These are phyloP conservation scores for Rhamnella rubrinervis DNA, from an alignment of 331 rosid genomes.

Conservation along the genomic window DNA sequence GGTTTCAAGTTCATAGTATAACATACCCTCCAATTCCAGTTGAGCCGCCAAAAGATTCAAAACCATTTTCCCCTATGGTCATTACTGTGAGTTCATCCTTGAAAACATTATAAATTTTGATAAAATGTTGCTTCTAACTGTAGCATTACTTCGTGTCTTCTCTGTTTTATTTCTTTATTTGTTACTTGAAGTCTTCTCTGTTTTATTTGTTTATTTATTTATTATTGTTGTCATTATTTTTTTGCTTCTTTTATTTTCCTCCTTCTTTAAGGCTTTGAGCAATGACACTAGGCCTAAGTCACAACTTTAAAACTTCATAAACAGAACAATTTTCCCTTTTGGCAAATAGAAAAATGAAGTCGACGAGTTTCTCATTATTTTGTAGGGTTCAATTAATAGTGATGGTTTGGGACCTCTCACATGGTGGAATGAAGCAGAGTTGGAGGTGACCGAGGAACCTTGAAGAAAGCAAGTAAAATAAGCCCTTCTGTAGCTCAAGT, in stretches of 20 bases:
- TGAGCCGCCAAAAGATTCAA: slow-evolving; percentile 64
- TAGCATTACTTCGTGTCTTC: background rate
- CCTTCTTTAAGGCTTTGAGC: background rate
- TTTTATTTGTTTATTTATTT: background rate
- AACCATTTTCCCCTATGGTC: slow-evolving; percentile 82
- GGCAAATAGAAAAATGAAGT: background rate
- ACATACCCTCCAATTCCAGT: slow-evolving; percentile 60
- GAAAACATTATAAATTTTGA: background rate
- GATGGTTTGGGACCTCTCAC: slow-evolving; percentile 30
- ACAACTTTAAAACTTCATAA: background rate
- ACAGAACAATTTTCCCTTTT: background rate
- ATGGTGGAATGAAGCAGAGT: slow-evolving; percentile 22
- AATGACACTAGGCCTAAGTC: background rate
- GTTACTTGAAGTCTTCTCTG: background rate
- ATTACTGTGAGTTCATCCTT: slow-evolving; percentile 47
- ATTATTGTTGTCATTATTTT: background rate
- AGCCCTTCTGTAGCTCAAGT: too few species aligned
- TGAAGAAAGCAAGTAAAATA: too few species aligned
- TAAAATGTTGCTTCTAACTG: background rate
- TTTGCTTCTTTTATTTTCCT: background rate
- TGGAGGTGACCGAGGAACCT: background rate
- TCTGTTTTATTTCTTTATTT: background rate
- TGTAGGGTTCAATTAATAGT: slow-evolving; percentile 24
- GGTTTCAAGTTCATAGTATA: slow-evolving; percentile 55
- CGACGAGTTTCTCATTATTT: background rate